A percentile compares a stretch with the other conserved stretches of the same genome.
Conservation (phyloP, 2,329 filamentous ascomycete genomes). For the Alternaria ethzedia region DNA sequence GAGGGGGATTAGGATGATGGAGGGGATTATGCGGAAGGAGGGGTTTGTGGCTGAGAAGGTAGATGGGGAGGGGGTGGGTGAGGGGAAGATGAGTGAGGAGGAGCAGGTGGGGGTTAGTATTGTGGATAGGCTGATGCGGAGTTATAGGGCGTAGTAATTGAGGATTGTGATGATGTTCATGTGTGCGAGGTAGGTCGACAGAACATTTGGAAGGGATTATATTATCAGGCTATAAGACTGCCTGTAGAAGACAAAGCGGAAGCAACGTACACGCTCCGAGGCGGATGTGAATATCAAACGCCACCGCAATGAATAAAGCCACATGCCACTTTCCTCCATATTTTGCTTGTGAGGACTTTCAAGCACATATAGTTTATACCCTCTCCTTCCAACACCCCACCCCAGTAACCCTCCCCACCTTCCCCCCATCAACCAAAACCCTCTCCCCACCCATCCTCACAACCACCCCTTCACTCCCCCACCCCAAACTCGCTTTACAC, state of each 20-base stretch:
- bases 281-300: background rate
- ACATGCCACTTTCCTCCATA: too few relatives aligned
- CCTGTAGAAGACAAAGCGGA: background rate
- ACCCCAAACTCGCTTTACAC: conserved; percentile 18
- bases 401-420: conserved; percentile 20
- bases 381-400: conserved; percentile 7
- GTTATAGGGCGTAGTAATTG: conserved; percentile 17
- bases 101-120: conserved; percentile 44
- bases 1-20: conserved; percentile 46
- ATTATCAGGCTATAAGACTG: background rate
- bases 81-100: conserved; percentile 24
- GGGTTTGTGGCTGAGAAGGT: conserved; percentile 18
- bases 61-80: conserved; percentile 11
- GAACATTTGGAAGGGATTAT: background rate
- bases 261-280: background rate
- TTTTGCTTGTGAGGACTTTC: too few relatives aligned
- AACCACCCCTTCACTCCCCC: conserved; percentile 6
- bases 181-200: background rate
- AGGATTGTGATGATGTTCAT: background rate
- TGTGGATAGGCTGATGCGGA: conserved; percentile 42
- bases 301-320: background rate
- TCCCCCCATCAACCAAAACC: conserved; percentile 15
- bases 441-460: conserved; percentile 16
- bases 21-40: conserved; percentile 37
- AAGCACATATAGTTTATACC: background rate